Conservation (phyloP, 257 asterid species). For the Paraleonurus japonicus region DNA sequence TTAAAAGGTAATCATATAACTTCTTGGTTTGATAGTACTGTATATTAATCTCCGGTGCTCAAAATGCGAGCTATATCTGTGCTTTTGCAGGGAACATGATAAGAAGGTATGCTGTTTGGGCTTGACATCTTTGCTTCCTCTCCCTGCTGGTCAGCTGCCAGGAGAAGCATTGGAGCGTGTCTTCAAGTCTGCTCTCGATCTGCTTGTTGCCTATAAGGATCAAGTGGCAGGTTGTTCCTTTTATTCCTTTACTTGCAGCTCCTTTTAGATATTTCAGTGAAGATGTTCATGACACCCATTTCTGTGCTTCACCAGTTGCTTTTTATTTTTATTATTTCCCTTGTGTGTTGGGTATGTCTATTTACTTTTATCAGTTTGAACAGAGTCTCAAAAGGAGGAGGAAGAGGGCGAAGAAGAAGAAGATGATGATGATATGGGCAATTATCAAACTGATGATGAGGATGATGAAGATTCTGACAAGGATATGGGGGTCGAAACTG, state of each 20-base stretch:
- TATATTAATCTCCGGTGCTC: background rate
- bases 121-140: constrained; percentile 88
- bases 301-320: background rate
- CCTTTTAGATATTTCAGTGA: background rate
- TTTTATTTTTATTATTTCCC: background rate
- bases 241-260: constrained; percentile 17
- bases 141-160: constrained; percentile 88
- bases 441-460: constrained; percentile 74
- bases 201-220: constrained; percentile 94
- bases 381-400: constrained; percentile 86
- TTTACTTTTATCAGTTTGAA: background rate
- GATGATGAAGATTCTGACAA: constrained; percentile 79
- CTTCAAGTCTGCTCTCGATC: constrained; percentile 84
- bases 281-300: background rate
- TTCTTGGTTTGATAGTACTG: constrained; percentile 13
- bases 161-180: constrained; percentile 88
- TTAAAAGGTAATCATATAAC: constrained; percentile 57
- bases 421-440: constrained; percentile 75
- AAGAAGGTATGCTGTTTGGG: constrained; percentile 98
- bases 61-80: constrained; percentile 14
- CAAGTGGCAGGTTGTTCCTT: constrained; percentile 77
- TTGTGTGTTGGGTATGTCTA: background rate
- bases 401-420: constrained; percentile 69
- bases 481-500: constrained; percentile 92
- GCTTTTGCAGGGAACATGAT: constrained; percentile 83